A percentile compares a stretch with the other conserved stretches of the same genome.
phyloP scores from a whole-genome alignment of 1,139 yeast genomes.

The Candida sp. region DNA sequence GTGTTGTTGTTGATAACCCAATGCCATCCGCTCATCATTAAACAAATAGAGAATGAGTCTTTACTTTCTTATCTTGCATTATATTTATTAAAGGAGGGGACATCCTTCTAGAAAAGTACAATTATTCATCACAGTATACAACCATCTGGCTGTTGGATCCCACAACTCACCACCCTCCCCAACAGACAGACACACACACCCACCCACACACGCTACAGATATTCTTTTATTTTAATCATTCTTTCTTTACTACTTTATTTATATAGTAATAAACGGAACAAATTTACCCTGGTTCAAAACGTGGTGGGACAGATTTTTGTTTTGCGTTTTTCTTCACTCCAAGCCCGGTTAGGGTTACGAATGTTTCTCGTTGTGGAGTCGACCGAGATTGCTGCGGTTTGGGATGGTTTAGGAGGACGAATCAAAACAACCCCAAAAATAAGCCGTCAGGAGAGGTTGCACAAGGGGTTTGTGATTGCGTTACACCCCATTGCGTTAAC shows the following conservation, averaged over 20 bases:
- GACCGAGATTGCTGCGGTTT: too few relatives aligned
- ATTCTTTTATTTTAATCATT: not conserved
- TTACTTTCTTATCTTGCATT: constrained; percentile 1
- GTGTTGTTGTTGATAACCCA: constrained; percentile 69
- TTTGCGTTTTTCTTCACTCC: too few relatives aligned
- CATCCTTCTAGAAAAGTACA: not conserved
- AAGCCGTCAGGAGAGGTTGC: not conserved
- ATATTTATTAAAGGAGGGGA: not conserved
- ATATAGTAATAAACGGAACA: not conserved
- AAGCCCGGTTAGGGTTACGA: too few relatives aligned
- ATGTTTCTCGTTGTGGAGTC: not conserved
- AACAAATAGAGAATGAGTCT: not conserved
- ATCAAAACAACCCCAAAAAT: not conserved
- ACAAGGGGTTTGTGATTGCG: too few relatives aligned
- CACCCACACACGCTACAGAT: not conserved
- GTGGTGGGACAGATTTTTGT: too few relatives aligned
- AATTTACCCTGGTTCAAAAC: not conserved
- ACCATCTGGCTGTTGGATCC: not conserved
- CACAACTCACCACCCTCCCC: too few relatives aligned
- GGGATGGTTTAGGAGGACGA: not conserved
- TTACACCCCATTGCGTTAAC: too few relatives aligned
- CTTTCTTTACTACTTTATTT: not conserved
- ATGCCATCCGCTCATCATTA: constrained; percentile 43
- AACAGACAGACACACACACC: not conserved
- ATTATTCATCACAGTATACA: not conserved